Conservation (phyloP, 2,329 filamentous ascomycete species). For the Bipolaris cookei region DNA sequence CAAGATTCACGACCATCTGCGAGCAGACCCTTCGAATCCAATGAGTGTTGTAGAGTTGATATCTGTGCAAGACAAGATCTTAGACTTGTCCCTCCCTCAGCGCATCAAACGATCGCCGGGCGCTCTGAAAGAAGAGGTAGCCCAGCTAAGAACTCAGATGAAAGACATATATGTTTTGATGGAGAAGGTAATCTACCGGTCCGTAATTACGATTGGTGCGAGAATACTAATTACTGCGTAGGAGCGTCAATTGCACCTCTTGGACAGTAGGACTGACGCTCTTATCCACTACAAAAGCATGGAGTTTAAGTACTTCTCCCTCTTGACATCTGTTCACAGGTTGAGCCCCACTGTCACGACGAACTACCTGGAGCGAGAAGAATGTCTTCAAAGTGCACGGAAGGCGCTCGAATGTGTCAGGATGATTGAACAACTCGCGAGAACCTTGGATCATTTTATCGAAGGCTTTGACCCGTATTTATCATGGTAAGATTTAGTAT, state of each 20-base stretch:
- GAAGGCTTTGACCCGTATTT: slow-evolving; percentile 42
- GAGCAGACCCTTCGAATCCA: slow-evolving; percentile 30
- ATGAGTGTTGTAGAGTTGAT: slow-evolving; percentile 39
- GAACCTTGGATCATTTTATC: slow-evolving; percentile 35
- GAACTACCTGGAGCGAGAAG: slow-evolving; percentile 36
- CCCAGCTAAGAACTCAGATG: slow-evolving; percentile 30
- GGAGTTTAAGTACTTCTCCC: slow-evolving; percentile 45
- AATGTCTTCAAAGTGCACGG: slow-evolving; percentile 42
- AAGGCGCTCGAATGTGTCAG: slow-evolving; percentile 39
- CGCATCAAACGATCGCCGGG: slow-evolving; percentile 16
- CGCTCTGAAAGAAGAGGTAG: slow-evolving; percentile 30
- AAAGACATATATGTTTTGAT: slow-evolving; percentile 30
- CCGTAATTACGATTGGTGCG: not conserved
- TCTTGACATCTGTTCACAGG: slow-evolving; percentile 40
- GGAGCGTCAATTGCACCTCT: slow-evolving; percentile 27
- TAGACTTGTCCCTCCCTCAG: slow-evolving; percentile 34
- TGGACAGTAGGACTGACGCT: slow-evolving; percentile 29
- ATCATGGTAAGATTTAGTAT: slow-evolving; percentile 28
- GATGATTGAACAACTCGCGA: slow-evolving; percentile 32
- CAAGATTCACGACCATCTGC: slow-evolving; percentile 33
- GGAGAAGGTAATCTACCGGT: slow-evolving; percentile 24
- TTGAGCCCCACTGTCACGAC: slow-evolving; percentile 41
- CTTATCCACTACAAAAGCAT: slow-evolving; percentile 42
- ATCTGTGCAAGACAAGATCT: slow-evolving; percentile 37
- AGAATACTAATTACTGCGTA: slow-evolving; percentile 13